Conservation (phyloP, 495 filamentous ascomycete genomes). For the Podospora pseudopauciseta region DNA sequence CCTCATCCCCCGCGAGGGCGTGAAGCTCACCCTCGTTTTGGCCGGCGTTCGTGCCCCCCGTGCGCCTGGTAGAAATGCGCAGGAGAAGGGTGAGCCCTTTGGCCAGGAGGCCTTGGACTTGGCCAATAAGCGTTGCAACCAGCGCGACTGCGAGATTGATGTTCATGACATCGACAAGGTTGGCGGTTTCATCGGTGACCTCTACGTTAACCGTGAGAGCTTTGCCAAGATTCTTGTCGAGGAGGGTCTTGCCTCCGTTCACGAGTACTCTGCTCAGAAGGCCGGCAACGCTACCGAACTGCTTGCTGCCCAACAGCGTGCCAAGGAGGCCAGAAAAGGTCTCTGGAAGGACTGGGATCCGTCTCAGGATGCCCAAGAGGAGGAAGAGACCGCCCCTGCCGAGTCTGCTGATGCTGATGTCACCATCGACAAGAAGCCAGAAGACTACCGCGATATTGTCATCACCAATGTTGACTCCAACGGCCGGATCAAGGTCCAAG, state of each 20-base stretch:
- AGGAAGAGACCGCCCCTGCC: slow-evolving; percentile 47
- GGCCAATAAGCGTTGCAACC: slow-evolving; percentile 79
- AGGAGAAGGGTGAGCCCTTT: slow-evolving; percentile 86
- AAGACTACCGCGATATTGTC: slow-evolving; percentile 89
- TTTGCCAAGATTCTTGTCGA: slow-evolving; percentile 92
- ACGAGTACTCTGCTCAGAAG: slow-evolving; percentile 93
- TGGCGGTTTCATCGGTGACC: slow-evolving; percentile 92
- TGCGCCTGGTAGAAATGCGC: slow-evolving; percentile 69
- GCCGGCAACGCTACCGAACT: slow-evolving; percentile 85
- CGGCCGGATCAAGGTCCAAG: slow-evolving; percentile 80
- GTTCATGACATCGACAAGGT: slow-evolving; percentile 93
- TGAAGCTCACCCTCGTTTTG: slow-evolving; percentile 92
- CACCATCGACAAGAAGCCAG: slow-evolving; percentile 54
- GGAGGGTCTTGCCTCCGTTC: slow-evolving; percentile 87
- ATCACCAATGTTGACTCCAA: slow-evolving; percentile 81
- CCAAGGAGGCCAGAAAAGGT: slow-evolving; percentile 82
- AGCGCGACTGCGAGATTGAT: slow-evolving; percentile 95
- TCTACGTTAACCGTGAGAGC: slow-evolving; percentile 93
- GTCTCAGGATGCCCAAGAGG: slow-evolving; percentile 63
- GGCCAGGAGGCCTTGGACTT: slow-evolving; percentile 92
- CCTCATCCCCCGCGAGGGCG: slow-evolving; percentile 85
- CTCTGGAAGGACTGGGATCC: slow-evolving; percentile 95
- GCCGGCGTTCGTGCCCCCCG: slow-evolving; percentile 90
- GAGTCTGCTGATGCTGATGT: slow-evolving; percentile 46
- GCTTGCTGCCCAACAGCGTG: slow-evolving; percentile 77